These are phyloP conservation scores for Exophiala dermatitidis DNA, from an alignment of 2,329 filamentous ascomycete species.

Conservation along the genomic window DNA sequence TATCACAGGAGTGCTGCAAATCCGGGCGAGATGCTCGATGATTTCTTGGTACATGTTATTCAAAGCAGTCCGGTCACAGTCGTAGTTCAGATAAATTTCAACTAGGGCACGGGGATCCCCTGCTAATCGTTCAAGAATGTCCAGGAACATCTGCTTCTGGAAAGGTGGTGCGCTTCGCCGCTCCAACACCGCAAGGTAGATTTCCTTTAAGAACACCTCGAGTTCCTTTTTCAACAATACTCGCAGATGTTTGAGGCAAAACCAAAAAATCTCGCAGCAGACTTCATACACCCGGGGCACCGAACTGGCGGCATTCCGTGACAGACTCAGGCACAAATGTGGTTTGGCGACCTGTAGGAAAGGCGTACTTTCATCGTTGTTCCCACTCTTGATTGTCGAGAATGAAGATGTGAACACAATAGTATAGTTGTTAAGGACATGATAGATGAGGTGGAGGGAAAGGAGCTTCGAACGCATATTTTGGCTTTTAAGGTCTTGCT, in stretches of 20 bases:
- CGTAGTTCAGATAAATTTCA: constrained; percentile 95
- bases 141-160: constrained; percentile 88
- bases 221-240: constrained; percentile 97
- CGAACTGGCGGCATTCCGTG: constrained; percentile 88
- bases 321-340: constrained; percentile 90
- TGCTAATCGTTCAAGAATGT: constrained; percentile 74
- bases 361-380: constrained; percentile 70
- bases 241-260: constrained; percentile 90
- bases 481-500: constrained; percentile 85
- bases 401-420: constrained; percentile 83
- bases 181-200: constrained; percentile 86
- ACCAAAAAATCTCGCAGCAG: constrained; percentile 94
- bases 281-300: constrained; percentile 90
- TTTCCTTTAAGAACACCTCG: constrained; percentile 95
- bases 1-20: constrained; percentile 70
- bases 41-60: constrained; percentile 95
- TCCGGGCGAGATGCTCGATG: constrained; percentile 85
- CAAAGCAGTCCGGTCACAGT: constrained; percentile 83
- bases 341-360: constrained; percentile 95
- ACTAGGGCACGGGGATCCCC: constrained; percentile 82
- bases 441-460: constrained; percentile 91
- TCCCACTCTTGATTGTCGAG: constrained; percentile 85
- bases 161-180: constrained; percentile 77
- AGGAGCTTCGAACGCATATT: constrained; percentile 96
- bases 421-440: constrained; percentile 89